A percentile compares a stretch with the other conserved stretches of the same genome.
phyloP scores from a whole-genome alignment of 2,329 filamentous ascomycete species.

The Hymenoscyphus fraxineus region DNA sequence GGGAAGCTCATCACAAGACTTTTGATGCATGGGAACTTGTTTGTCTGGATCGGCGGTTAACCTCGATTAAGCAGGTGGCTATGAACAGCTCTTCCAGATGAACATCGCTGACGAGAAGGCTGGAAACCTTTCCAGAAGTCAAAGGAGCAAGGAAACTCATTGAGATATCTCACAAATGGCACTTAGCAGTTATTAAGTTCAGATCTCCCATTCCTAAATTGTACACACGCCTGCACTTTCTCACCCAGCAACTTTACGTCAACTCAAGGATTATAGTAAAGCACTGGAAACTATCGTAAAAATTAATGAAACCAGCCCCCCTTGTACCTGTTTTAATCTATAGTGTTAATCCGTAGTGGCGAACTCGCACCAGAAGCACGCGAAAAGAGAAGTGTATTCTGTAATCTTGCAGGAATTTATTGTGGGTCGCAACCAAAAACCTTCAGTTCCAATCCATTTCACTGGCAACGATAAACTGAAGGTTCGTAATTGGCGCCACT shows the following conservation, averaged over 20 bases:
- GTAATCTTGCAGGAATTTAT: not conserved
- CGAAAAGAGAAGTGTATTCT: not conserved
- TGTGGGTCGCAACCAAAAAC: not conserved
- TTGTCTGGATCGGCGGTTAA: not conserved
- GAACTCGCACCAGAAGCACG: not conserved
- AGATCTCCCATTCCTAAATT: no score
- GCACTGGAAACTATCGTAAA: not conserved
- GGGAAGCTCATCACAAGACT: not conserved
- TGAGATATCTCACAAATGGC: no score
- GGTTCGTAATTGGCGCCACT: not conserved
- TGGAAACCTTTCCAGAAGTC: not conserved
- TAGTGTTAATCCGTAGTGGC: not conserved
- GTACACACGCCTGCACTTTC: no score
- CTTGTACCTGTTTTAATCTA: not conserved
- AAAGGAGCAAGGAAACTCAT: not conserved
- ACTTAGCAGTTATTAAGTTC: no score
- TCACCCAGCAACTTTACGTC: no score
- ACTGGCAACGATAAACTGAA: no score
- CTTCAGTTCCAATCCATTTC: not conserved
- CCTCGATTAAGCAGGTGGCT: not conserved
- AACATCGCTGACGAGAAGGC: not conserved
- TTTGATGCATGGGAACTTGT: not conserved
- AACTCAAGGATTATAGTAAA: not conserved
- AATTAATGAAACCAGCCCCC: not conserved
- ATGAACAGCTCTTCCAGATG: not conserved